Evolutionary conservation across 2,329 filamentous ascomycete species (phyloP), one percentile per base, ranked within the genome.

Genomic region (Kalmusia sp.): DNA sequence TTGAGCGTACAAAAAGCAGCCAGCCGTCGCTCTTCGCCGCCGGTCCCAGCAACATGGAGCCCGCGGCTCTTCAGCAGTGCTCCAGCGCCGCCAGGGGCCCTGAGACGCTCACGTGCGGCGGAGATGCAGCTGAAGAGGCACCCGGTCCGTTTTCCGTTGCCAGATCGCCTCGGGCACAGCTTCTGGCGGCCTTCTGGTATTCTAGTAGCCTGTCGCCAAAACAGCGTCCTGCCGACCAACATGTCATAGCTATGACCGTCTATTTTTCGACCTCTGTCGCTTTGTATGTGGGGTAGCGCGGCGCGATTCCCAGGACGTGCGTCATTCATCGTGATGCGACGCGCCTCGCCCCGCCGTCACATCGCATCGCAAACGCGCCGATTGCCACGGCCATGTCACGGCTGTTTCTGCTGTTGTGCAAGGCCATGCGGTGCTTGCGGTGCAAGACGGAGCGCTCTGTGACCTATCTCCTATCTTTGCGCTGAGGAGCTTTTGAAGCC

Each of bases 1-100:
- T 44, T 44, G 40, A 44, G 28, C 3, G 40, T 17, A 33, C 28
- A 33, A 19, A n/a, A 44, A n/a, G 40, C 40, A 33, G 40, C 40
- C 30, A 46, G 17, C 43, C 21, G 43, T 17, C 8, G 21, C 4
- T 14, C 28, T 24, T 28, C 12, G 30, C 28, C 28, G 43, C 38
- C 19, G 19, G 38, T 34, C 28, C 43, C 43, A 17, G 21, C 28
- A 14, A 22, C 12, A 11, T 46, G 40, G 21, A 40, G 38, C 22
- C 22, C 38, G 39, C 39, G 39, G 39, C 39, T 43, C 39, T 43
- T 41, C 22, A 15, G 14, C n/a, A n/a, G n/a, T n/a, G n/a, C n/a
- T n/a, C n/a, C n/a, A n/a, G 21, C 38, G n/a, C 21, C 38, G 25
- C 21, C 21, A n/a, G 24, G 21, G 21, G 38, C n/a, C n/a, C n/a